These are phyloP conservation scores for Quercus gilva DNA, from an alignment of 306 rosid species.

Conservation along the genomic window DNA sequence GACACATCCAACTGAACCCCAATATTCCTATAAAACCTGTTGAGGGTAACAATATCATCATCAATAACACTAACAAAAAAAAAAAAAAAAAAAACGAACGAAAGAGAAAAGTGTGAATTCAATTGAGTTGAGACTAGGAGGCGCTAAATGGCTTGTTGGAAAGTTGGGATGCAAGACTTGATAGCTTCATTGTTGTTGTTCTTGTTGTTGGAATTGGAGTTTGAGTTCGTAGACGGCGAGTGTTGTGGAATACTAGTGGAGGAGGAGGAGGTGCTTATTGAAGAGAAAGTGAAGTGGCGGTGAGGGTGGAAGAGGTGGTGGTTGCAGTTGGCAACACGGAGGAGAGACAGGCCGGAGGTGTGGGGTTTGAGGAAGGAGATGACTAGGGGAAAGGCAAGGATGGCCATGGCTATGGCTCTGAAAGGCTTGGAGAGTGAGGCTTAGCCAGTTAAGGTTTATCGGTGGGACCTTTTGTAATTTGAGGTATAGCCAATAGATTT, in stretches of 20 bases:
- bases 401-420: slow-evolving; percentile 42
- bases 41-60: slow-evolving; percentile 2
- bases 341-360: slow-evolving; percentile 31
- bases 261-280: slow-evolving; percentile 35
- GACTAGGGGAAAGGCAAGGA: slow-evolving; percentile 60
- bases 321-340: slow-evolving; percentile 19
- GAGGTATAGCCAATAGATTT: no score
- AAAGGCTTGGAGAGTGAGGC: slow-evolving; percentile 3
- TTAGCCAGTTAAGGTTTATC: neutral
- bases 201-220: neutral
- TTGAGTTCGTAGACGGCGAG: slow-evolving; percentile 25
- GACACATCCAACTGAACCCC: slow-evolving; percentile 98
- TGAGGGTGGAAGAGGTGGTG: slow-evolving; percentile 4
- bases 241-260: slow-evolving; percentile 16
- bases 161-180: slow-evolving; percentile 48
- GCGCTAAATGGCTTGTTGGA: slow-evolving; percentile 94
- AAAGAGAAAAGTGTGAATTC: no score
- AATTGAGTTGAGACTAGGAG: slow-evolving; percentile 74
- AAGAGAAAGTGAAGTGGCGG: slow-evolving; percentile 37
- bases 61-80: neutral
- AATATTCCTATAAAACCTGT: slow-evolving; percentile 52
- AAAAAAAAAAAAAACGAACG: neutral
- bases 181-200: slow-evolving; percentile 3
- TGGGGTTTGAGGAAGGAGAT: slow-evolving; percentile 67
- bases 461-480: no score